These are phyloP conservation scores for Zangia roseola DNA, from an alignment of 768 basidiomycete genomes.

Conservation along the genomic window DNA sequence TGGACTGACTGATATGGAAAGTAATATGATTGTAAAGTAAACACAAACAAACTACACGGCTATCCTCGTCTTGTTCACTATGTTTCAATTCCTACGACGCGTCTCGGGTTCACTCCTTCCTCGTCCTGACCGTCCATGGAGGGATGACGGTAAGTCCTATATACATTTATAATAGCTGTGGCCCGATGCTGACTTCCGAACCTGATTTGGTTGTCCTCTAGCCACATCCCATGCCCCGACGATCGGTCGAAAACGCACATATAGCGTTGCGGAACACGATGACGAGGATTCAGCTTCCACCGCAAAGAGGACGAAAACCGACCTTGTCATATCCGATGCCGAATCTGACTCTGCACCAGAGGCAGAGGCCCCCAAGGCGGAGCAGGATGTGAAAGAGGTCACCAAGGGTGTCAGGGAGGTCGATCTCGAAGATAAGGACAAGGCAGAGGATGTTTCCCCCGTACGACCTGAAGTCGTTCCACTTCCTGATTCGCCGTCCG, in stretches of 20 bases:
- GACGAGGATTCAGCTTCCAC: constrained; percentile 31
- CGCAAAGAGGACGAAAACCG: constrained; percentile 35
- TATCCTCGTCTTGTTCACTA: constrained; percentile 1
- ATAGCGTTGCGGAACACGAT: constrained; percentile 46
- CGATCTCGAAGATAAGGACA: constrained; percentile 47
- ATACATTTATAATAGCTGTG: too few species aligned
- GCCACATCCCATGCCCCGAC: constrained; percentile 76
- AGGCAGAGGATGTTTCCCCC: constrained; percentile 11
- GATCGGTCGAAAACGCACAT: constrained; percentile 63
- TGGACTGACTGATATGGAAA: too few species aligned
- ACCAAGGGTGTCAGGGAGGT: constrained; percentile 70
- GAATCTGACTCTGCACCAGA: constrained; percentile 25
- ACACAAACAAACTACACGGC: constrained; percentile 21
- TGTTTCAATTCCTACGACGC: constrained; percentile 73
- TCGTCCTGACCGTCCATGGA: constrained; percentile 73
- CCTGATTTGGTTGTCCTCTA: constrained; percentile 24
- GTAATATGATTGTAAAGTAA: too few species aligned
- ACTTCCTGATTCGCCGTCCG: constrained; percentile 38
- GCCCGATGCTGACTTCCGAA: constrained; percentile 13
- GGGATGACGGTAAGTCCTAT: constrained; percentile 70
- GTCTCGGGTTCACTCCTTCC: constrained; percentile 70
- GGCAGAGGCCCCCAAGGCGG: constrained; percentile 8
- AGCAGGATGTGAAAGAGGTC: constrained; percentile 64
- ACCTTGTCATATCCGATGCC: constrained; percentile 25
- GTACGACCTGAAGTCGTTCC: constrained; percentile 34